Evolutionary conservation across 2,329 filamentous ascomycete genomes (phyloP).

Genomic region (Pseudocercospora musae): DNA sequence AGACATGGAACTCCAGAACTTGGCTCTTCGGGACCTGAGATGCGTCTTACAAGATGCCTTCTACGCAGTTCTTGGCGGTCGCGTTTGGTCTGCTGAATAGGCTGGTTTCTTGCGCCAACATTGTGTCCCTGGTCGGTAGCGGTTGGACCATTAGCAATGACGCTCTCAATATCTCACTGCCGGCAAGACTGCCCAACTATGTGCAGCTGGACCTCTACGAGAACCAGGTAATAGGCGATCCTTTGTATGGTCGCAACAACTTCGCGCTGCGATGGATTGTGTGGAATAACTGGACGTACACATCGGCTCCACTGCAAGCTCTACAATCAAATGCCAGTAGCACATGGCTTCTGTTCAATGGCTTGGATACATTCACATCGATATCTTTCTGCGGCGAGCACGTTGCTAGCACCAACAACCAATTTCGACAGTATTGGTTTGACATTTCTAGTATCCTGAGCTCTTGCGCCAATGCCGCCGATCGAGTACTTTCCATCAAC

Average conservation of each 20-base stretch:
- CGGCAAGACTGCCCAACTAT: slow-evolving; percentile 56
- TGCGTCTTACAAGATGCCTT: background rate
- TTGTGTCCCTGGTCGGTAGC: slow-evolving; percentile 42
- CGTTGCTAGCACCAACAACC: slow-evolving; percentile 58
- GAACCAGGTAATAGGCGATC: slow-evolving; percentile 52
- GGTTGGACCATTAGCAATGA: slow-evolving; percentile 39
- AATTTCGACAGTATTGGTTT: slow-evolving; percentile 61
- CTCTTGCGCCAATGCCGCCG: slow-evolving; percentile 37
- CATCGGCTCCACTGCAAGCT: slow-evolving; percentile 44
- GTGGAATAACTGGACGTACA: slow-evolving; percentile 61
- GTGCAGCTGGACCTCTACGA: slow-evolving; percentile 58
- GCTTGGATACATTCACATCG: slow-evolving; percentile 59
- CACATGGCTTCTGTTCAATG: slow-evolving; percentile 60
- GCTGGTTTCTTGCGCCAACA: slow-evolving; percentile 28
- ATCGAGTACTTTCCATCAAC: slow-evolving; percentile 48
- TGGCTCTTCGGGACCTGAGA: background rate
- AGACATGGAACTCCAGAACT: background rate
- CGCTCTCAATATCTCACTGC: slow-evolving; percentile 50
- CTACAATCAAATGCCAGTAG: slow-evolving; percentile 38
- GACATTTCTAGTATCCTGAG: slow-evolving; percentile 50
- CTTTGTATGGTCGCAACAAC: slow-evolving; percentile 57
- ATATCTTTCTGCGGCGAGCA: slow-evolving; percentile 54
- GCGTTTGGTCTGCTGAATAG: background rate
- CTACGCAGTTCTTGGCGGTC: background rate
- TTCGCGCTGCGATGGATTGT: slow-evolving; percentile 59